Conservation (phyloP, 352 stramenopile species). For the Phytophthora pisi region DNA sequence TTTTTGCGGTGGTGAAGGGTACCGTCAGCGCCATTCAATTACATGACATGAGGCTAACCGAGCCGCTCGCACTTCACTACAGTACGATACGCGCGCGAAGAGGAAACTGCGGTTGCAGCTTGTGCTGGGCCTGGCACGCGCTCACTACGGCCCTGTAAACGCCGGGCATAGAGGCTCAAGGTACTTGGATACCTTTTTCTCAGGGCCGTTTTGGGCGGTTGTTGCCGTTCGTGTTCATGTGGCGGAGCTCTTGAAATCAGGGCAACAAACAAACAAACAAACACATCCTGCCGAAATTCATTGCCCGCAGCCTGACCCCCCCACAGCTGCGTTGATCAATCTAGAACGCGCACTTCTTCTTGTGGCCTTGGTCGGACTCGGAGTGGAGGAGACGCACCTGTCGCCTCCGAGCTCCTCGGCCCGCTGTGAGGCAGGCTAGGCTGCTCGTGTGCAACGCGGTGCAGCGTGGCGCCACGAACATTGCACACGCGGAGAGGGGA, state of each 20-base stretch:
- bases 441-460: slow-evolving; percentile 1
- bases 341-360: slow-evolving; percentile 6
- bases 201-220: slow-evolving; percentile 13
- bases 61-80: no score
- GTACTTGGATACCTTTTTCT: slow-evolving; percentile 16
- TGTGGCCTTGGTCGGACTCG: background rate
- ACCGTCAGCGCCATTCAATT: no score
- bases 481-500: slow-evolving; percentile 7
- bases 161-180: slow-evolving; percentile 3
- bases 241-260: slow-evolving; percentile 13
- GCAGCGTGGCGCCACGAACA: slow-evolving; percentile 1
- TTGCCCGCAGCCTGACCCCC: slow-evolving; percentile 25
- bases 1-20: no score
- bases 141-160: background rate
- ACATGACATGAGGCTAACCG: no score
- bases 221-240: slow-evolving; percentile 11
- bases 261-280: slow-evolving; percentile 5
- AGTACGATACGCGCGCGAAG: no score
- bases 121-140: no score
- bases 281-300: slow-evolving; percentile 21
- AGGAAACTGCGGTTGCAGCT: no score
- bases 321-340: slow-evolving; percentile 14
- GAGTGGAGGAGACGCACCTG: background rate
- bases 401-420: background rate
- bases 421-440: slow-evolving; percentile 1